Conservation (phyloP, 495 filamentous ascomycete species). For the Schizothecium vesticola region DNA sequence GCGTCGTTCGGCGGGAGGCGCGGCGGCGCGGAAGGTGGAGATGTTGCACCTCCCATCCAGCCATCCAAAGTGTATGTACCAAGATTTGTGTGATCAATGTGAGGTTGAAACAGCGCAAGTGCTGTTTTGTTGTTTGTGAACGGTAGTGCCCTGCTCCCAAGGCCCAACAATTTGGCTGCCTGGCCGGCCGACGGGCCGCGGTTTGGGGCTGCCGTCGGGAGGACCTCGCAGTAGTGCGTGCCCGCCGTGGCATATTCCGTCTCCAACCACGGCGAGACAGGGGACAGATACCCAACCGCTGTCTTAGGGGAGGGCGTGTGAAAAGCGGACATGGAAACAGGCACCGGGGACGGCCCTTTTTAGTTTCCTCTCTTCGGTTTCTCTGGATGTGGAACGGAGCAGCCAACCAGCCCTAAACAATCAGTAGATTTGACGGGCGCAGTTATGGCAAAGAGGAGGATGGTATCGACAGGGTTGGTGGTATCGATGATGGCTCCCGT, state of each 20-base stretch:
- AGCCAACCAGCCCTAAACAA: conserved; percentile 2
- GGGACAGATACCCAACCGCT: neutral
- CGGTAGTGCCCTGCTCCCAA: neutral
- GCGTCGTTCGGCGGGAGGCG: neutral
- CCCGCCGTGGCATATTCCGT: neutral
- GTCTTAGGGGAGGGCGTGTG: neutral
- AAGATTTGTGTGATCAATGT: too few relatives aligned
- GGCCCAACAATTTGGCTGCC: neutral
- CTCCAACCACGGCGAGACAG: neutral
- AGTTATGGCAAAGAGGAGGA: neutral
- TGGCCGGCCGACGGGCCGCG: neutral
- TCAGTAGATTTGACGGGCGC: neutral
- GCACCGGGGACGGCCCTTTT: neutral
- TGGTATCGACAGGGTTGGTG: neutral
- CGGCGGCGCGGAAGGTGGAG: neutral
- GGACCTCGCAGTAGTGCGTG: neutral
- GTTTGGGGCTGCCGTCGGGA: neutral
- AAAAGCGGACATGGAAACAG: neutral
- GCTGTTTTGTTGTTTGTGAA: neutral
- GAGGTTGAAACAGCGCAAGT: neutral
- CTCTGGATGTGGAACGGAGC: neutral
- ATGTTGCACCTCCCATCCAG: neutral
- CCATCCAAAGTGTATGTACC: too few relatives aligned
- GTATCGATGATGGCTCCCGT: neutral
- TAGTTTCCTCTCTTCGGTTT: neutral